Percentiles rank a stretch among this genome's conserved stretches.
Evolutionary conservation across 352 stramenopile species (phyloP).

Genomic region (Globisporangium takayamanum): DNA sequence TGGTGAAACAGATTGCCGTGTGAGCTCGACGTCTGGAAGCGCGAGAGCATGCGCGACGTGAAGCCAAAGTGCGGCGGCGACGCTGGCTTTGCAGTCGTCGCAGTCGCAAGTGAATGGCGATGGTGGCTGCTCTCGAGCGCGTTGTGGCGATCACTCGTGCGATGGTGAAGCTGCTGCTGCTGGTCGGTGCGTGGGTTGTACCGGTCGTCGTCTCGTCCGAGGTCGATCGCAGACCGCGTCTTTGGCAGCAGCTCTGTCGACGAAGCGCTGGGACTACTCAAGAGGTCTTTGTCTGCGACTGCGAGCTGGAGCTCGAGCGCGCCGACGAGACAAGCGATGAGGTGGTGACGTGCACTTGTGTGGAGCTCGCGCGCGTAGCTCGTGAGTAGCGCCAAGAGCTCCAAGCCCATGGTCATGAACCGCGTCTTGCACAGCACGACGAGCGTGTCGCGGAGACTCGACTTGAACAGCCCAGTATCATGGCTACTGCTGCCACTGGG

Average conservation of each 20-base stretch:
- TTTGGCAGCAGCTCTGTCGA: constrained; percentile 4
- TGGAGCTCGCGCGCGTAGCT: constrained; percentile 53
- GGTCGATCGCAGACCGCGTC: not conserved
- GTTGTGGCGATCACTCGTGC: not conserved
- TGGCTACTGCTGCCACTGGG: constrained; percentile 1
- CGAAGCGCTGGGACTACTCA: constrained; percentile 2
- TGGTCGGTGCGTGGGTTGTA: not conserved
- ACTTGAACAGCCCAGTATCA: constrained; percentile 13
- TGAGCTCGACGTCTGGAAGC: constrained; percentile 40
- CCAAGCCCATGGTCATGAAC: constrained; percentile 68
- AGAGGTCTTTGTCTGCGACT: constrained; percentile 55
- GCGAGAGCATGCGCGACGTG: constrained; percentile 71
- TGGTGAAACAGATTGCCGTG: constrained; percentile 57
- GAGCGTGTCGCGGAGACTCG: constrained; percentile 25
- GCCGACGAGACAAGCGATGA: constrained; percentile 62
- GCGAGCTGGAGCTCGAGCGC: constrained; percentile 40
- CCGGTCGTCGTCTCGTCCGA: not conserved
- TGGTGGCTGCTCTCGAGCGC: not conserved
- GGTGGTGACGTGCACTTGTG: constrained; percentile 31
- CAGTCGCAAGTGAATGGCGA: not conserved
- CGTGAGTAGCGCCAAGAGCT: constrained; percentile 61
- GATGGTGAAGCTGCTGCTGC: not conserved
- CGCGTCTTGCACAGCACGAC: constrained; percentile 51
- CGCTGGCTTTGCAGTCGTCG: constrained; percentile 4
- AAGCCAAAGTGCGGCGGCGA: constrained; percentile 38